Evolutionary conservation across 1,284 basidiomycete genomes (phyloP), one percentile per base, ranked within the genome.

Genomic region (Papiliotrema nemorosa): DNA sequence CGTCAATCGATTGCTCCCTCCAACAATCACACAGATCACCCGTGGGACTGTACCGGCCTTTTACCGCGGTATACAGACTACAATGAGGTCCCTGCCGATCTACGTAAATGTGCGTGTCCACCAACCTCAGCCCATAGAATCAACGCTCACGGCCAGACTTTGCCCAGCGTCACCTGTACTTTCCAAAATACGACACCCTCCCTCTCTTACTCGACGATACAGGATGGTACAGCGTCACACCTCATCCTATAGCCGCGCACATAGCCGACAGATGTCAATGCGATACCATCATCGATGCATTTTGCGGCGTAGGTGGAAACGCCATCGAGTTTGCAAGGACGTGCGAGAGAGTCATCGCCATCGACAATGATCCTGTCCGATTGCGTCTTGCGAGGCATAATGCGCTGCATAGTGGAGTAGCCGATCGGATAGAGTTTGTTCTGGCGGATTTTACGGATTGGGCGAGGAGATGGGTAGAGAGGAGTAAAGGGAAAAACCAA

Each of bases 291-390:
- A 48, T 75, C 2, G 96, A 99, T 66, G 90, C 91, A 1, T 98
- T 97, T 68, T 97, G 92, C 66, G 96, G 96, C 0, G 93, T 97
- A 0, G 96, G 96, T 9, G 96, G 96, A 3, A 99, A 99, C 65
- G 84, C 92, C 1, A 98, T 98, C 51, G 90, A 92, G 10, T 97
- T 98, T 74, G 96, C 96, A 1, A 83, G 87, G 68, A 96, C 92
- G 1, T 97, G 93, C 74, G 86, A 93, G 70, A 78, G 85, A 70
- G 90, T 97, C 27, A 92, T 98, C 43, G 93, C 93, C 0, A 78
- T 99, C 45, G 96, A 99, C 67, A 86, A 82, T 27, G 91, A 91
- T 13, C 83, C 86, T 0, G 80, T 82, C 1, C 84, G 93, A 36
- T 78, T 98, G 7, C 84, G 84, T 2, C 81, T 97, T 14, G 94